phyloP scores from a whole-genome alignment of 495 filamentous ascomycete genomes.

The Lophiostoma macrostomum region DNA sequence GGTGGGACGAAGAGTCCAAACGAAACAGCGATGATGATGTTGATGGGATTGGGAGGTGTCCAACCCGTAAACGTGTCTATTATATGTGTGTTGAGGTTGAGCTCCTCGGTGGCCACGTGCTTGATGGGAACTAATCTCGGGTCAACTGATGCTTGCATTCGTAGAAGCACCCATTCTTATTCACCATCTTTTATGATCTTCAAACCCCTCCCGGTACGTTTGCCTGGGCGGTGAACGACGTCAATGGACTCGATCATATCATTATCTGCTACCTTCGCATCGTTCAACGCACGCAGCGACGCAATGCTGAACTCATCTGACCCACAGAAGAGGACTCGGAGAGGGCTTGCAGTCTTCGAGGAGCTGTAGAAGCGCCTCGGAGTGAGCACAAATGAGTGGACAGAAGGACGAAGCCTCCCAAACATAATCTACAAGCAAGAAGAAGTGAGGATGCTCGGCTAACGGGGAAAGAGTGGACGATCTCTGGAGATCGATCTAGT shows the following conservation, averaged over 20 bases:
- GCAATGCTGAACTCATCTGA: conserved; percentile 88
- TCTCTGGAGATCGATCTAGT: conserved; percentile 1
- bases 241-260: conserved; percentile 74
- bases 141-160: conserved; percentile 9
- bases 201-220: conserved; percentile 67
- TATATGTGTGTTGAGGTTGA: conserved; percentile 17
- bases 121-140: conserved; percentile 67
- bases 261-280: conserved; percentile 53
- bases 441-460: too few relatives aligned
- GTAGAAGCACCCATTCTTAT: not conserved
- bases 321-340: conserved; percentile 93
- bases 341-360: conserved; percentile 48
- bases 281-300: conserved; percentile 68
- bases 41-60: conserved; percentile 47
- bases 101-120: conserved; percentile 50
- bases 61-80: conserved; percentile 31
- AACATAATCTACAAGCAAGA: conserved; percentile 6
- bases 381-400: conserved; percentile 3
- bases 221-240: conserved; percentile 77
- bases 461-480: too few relatives aligned
- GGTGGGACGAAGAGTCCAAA: conserved; percentile 88
- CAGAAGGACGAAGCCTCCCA: conserved; percentile 16
- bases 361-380: conserved; percentile 12
- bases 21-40: conserved; percentile 91
- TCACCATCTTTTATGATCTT: conserved; percentile 69